Base-by-base conservation (phyloP, 108 stramenopile genomes). In the Discostella stelligeroides region DNA sequence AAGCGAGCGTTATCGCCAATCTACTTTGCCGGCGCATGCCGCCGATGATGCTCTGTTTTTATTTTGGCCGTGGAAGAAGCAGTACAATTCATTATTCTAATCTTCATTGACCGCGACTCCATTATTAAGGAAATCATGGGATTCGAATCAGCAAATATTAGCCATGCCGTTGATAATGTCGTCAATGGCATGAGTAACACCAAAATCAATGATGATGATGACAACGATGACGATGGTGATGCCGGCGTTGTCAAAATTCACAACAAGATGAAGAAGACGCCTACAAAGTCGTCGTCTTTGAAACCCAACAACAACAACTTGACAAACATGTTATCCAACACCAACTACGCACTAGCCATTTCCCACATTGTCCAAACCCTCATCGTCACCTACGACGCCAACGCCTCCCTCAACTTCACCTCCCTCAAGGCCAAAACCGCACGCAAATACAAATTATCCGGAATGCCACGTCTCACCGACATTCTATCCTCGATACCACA, bases 401-500 rank as follows among this genome's bases (percentile, higher is more conserved):
- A 86, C 18, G 62, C 70, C 4, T 82, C 92, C 11, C 68, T 95
- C 29, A 98, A 98, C 78, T 88, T 98, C 53, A 96, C 92, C 5
- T 72, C 82, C 40, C 79, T 95, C 64, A 98, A 96, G 73, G 77
- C 85, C 25, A 63, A 85, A 27, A 76, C 90, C 7, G 86, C 93
- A 10, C 81, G 80, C 47, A 93, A 95, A 60, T 86, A 84, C 77
- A 91, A 92, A 83, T 53, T 98, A 3, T 73, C 88, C 25, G 92
- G 90, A 30, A 95, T 95, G 29, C 95, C 95, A 37, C 87, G 87
- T 47, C 67, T 96, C 61, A 83, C 91, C 15, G 97, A 98, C 76
- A 95, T 98, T 46, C 75, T 96, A 13, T 88, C 94, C 51, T 91
- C 93, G 23, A 75, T 98, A 18, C 97, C 97, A n/a, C 61, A 80